Percentiles rank a stretch among this genome's conserved stretches.
These are phyloP conservation scores for Trichosporon ovoides DNA, from an alignment of 1,284 basidiomycete genomes.

Conservation along the genomic window DNA sequence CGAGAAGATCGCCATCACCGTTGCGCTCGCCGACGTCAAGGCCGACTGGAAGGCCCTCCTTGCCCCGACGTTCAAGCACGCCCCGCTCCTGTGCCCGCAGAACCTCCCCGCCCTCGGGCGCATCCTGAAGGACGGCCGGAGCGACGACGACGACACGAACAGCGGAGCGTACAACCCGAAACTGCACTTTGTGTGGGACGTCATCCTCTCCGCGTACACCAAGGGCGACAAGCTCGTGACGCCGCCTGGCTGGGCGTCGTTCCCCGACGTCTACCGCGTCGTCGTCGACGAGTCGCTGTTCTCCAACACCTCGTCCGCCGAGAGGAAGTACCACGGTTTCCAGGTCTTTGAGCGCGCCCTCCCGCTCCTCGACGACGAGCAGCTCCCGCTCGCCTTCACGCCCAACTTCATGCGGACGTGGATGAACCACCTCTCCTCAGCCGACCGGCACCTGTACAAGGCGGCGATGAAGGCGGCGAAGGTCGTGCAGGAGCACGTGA, in stretches of 20 bases:
- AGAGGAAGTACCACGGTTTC: slow-evolving; percentile 95
- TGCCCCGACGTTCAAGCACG: slow-evolving; percentile 68
- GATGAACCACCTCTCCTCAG: slow-evolving; percentile 88
- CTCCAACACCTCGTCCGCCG: slow-evolving; percentile 71
- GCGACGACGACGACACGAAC: slow-evolving; percentile 37
- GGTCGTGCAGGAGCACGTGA: slow-evolving; percentile 69
- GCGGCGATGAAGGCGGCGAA: slow-evolving; percentile 72
- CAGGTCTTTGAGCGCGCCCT: slow-evolving; percentile 80
- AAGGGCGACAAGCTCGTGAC: slow-evolving; percentile 44
- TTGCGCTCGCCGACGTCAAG: slow-evolving; percentile 54
- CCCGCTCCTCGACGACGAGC: slow-evolving; percentile 58
- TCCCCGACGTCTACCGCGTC: slow-evolving; percentile 83
- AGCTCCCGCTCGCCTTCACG: slow-evolving; percentile 74
- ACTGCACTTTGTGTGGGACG: slow-evolving; percentile 86
- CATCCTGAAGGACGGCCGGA: slow-evolving; percentile 59
- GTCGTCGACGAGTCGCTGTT: slow-evolving; percentile 92
- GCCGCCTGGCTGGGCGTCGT: slow-evolving; percentile 57
- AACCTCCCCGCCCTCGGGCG: slow-evolving; percentile 71
- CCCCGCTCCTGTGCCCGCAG: slow-evolving; percentile 58
- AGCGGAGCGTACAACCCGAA: slow-evolving; percentile 80
- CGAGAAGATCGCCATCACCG: slow-evolving; percentile 76
- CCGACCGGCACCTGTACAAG: slow-evolving; percentile 83
- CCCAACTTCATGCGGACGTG: slow-evolving; percentile 94
- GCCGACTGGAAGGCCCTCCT: slow-evolving; percentile 63
- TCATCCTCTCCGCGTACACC: slow-evolving; percentile 71